Percentiles rank a stretch among this genome's conserved stretches.
Evolutionary conservation across 352 stramenopile species (phyloP).

Genomic region (Globisporangium nodosum): DNA sequence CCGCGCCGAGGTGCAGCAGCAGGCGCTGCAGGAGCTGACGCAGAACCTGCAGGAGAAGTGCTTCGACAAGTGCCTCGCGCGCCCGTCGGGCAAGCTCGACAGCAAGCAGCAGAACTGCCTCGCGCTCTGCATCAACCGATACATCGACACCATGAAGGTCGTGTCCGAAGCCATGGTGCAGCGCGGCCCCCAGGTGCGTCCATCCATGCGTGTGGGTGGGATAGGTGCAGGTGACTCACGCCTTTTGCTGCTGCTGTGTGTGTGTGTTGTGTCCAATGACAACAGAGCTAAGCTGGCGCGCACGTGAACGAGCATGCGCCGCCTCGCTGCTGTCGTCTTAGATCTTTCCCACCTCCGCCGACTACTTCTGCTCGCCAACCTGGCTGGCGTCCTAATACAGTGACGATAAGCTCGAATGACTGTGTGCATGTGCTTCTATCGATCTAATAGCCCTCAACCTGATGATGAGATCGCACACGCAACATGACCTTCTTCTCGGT

Average conservation of each 20-base stretch:
- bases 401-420: background rate
- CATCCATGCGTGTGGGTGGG: too few species aligned
- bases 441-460: background rate
- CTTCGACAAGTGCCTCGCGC: slow-evolving; percentile 88
- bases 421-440: background rate
- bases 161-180: slow-evolving; percentile 81
- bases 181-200: slow-evolving; percentile 51
- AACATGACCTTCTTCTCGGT: background rate
- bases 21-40: slow-evolving; percentile 81
- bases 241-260: background rate
- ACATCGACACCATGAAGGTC: slow-evolving; percentile 90
- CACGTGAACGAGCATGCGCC: background rate
- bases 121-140: slow-evolving; percentile 84
- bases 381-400: background rate
- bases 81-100: slow-evolving; percentile 75
- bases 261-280: background rate
- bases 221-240: background rate
- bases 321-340: background rate
- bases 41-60: slow-evolving; percentile 88
- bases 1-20: slow-evolving; percentile 76
- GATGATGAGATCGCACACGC: background rate
- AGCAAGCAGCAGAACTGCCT: slow-evolving; percentile 90
- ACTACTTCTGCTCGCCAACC: background rate
- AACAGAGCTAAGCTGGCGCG: background rate
- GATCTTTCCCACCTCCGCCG: background rate